Base-by-base conservation (phyloP, 169 alveolate genomes). In the Cryptosporidium canis region DNA sequence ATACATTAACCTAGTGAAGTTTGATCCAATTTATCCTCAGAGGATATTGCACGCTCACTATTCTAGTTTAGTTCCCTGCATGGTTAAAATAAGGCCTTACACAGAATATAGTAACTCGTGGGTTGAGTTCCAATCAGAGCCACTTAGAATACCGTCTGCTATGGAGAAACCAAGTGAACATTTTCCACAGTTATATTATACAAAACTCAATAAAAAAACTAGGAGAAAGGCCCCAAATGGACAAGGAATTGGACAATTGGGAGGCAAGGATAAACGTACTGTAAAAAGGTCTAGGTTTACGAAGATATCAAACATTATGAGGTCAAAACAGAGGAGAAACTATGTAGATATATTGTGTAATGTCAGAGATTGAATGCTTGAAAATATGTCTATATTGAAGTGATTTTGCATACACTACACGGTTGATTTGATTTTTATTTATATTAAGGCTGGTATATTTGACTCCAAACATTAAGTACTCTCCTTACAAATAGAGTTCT, bases 11-110 rank as follows among this genome's bases (percentile, higher is more conserved):
- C 31, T 61, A 5, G 48, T 16, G n/a, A 31, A 27, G 1, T 29
- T n/a, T 21, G 45, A 35, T 61, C n/a, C 68, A 35, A 16, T 61
- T 35, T 61, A 61, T 61, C 68, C 68, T 12, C 68, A 61, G n/a
- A 61, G 68, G 11, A 31, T 61, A 29, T 35, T 61, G 3, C 68
- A 61, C 12, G 31, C 47, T 61, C 68, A 61, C n/a, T 61, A 61
- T 35, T 16, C 45, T 61, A 7, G n/a, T 61, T 61, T 61, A n/a
- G 33, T 61, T 35, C 68, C 68, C 6, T 11, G 47, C 12, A 0
- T 61, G 35, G 24, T 44, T 61, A 21, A 61, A 61, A 61, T 39
- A 61, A 61, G 12, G 47, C 31, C 31, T 31, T 61, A 61, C 45
- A 33, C 29, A 61, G 68, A 61, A 5, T 29, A 61, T 35, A 44